Base-by-base conservation (phyloP, 352 stramenopile species). In the Phytopythium delawarense region DNA sequence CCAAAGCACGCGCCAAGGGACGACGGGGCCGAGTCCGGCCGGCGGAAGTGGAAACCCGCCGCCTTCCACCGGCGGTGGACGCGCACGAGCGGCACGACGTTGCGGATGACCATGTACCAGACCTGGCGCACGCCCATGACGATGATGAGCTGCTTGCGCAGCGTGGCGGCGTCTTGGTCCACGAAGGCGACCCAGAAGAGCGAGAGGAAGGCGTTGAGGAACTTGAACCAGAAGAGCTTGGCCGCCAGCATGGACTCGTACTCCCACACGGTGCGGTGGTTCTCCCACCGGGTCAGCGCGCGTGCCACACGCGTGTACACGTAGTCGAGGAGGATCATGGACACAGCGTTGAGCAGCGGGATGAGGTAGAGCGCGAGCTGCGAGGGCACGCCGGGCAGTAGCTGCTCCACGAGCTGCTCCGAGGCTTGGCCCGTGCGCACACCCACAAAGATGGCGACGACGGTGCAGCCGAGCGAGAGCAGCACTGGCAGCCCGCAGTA, bases 151-250 rank as follows among this genome's bases (percentile, higher is more conserved):
- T 92, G 81, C 16, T 87, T 79, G 12, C 81, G 74, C 25, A 92
- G 65, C 7, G 66, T 70, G 32, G 63, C 49, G 20, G 78, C 68
- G 50, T 88, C 70, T 1, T 69, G 74, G 20, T 89, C 79, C 2
- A 91, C 75, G 61, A 92, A 92, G 2, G 83, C 83, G 58, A 90
- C 76, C 78, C 78, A 91, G 48, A 89, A 89, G 34, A 92, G 79
- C 52, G 83, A 89, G 51, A 92, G 76, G 68, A 92, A 92, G 0
- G 83, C 83, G 50, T 92, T 92, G 34, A 92, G 61, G 57, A 91
- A 92, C 59, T 92, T 92, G 72, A 92, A 92, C 67, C 70, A 88
- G 48, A 91, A 92, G 18, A 92, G 63, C 57, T 92, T 92, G 25
- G 62, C 66, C 7, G 81, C 83, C n/a, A 92, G 75, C 75, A 88